A percentile compares a stretch with the other conserved stretches of the same genome.
phyloP scores from a whole-genome alignment of 805 yeast genomes.

The Monosporozyma servazzii region DNA sequence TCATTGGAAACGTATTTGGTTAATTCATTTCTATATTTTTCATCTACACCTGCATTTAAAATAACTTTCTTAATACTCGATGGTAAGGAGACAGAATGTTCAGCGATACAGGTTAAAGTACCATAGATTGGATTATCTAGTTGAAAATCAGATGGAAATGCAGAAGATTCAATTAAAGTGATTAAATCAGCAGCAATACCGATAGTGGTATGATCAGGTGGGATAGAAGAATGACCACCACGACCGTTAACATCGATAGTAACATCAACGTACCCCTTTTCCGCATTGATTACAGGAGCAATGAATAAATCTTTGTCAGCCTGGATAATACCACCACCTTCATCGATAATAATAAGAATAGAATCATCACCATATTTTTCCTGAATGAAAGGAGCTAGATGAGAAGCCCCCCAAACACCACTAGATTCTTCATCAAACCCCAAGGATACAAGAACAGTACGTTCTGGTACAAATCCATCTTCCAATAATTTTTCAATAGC shows the following conservation, averaged over 20 bases:
- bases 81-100: constrained; percentile 29
- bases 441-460: constrained; percentile 55
- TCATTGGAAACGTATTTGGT: constrained; percentile 16
- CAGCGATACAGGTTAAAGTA: constrained; percentile 54
- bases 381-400: constrained; percentile 37
- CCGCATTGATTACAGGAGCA: constrained; percentile 49
- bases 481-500: constrained; percentile 48
- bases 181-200: constrained; percentile 61
- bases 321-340: constrained; percentile 37
- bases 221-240: constrained; percentile 78
- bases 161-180: constrained; percentile 45
- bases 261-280: constrained; percentile 52
- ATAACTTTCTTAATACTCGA: constrained; percentile 18
- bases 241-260: constrained; percentile 44
- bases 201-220: constrained; percentile 74
- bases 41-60: constrained; percentile 27
- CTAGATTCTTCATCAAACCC: constrained; percentile 77
- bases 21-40: constrained; percentile 31
- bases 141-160: constrained; percentile 32
- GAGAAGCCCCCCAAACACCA: constrained; percentile 53
- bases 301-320: constrained; percentile 39
- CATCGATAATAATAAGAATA: constrained; percentile 61
- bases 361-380: constrained; percentile 53
- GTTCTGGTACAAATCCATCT: constrained; percentile 45
- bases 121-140: constrained; percentile 51